Evolutionary conservation across 2,329 filamentous ascomycete species (phyloP).

Genomic region (Nannizziopsis barbatae): DNA sequence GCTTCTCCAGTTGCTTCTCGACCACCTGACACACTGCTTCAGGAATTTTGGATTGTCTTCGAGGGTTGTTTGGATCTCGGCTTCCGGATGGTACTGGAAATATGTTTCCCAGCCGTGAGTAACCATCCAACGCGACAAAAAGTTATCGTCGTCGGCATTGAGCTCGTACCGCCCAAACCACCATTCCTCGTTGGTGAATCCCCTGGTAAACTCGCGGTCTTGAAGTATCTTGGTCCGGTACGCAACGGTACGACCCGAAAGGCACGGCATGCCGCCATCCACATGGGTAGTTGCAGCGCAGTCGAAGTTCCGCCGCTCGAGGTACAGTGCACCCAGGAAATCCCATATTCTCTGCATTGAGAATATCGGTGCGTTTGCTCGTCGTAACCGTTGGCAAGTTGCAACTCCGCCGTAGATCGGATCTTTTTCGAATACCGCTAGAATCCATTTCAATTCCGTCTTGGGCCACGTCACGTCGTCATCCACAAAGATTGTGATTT

Average conservation of each 20-base stretch:
- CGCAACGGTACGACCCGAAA: constrained; percentile 86
- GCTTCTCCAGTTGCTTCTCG: constrained; percentile 94
- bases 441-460: constrained; percentile 77
- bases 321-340: constrained; percentile 82
- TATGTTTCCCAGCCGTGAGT: constrained; percentile 86
- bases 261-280: constrained; percentile 90
- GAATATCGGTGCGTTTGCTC: constrained; percentile 46
- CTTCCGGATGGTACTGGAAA: constrained; percentile 86
- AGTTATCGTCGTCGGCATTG: constrained; percentile 96
- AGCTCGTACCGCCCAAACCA: constrained; percentile 65
- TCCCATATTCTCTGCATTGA: constrained; percentile 58
- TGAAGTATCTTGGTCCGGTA: constrained; percentile 83
- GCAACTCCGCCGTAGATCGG: constrained; percentile 74
- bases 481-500: constrained; percentile 84
- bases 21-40: constrained; percentile 89
- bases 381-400: constrained; percentile 75
- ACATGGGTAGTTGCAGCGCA: constrained; percentile 92
- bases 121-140: constrained; percentile 92
- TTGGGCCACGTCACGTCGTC: constrained; percentile 90
- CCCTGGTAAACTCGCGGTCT: constrained; percentile 72
- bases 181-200: constrained; percentile 88
- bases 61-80: constrained; percentile 83
- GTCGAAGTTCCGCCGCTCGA: constrained; percentile 90
- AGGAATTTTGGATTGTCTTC: constrained; percentile 83
- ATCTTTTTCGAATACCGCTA: constrained; percentile 80